Conservation (phyloP, 2,329 filamentous ascomycete species). For the Fulvia fulva region DNA sequence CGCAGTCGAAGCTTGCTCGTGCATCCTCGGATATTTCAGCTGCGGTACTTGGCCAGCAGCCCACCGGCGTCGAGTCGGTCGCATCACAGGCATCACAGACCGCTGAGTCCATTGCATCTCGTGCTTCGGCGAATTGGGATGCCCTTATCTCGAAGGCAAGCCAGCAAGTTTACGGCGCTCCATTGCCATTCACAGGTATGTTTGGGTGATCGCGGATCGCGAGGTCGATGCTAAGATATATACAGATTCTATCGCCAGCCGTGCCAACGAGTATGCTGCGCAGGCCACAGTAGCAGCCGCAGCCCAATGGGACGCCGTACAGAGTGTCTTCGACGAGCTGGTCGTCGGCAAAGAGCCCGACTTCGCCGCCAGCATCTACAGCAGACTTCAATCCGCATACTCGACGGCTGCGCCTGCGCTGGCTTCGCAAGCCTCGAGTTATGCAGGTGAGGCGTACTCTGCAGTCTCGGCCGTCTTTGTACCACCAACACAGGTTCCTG, state of each 20-base stretch:
- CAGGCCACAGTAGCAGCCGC: constrained; percentile 61
- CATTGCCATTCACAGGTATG: constrained; percentile 45
- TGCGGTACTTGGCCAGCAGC: constrained; percentile 45
- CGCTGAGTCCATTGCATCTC: constrained; percentile 43
- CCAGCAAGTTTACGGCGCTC: constrained; percentile 65
- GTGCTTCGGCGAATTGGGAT: constrained; percentile 62
- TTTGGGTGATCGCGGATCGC: too few species aligned
- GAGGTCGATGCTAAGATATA: not conserved
- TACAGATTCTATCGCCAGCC: constrained; percentile 42
- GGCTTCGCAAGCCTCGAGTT: constrained; percentile 51
- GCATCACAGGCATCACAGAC: not conserved
- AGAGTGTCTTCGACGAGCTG: constrained; percentile 70
- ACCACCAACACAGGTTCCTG: constrained; percentile 55
- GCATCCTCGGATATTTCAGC: constrained; percentile 46
- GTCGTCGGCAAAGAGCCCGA: constrained; percentile 72
- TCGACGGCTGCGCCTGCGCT: constrained; percentile 60
- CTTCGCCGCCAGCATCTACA: constrained; percentile 77
- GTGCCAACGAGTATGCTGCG: constrained; percentile 56
- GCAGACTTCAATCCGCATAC: constrained; percentile 67
- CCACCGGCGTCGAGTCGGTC: constrained; percentile 47
- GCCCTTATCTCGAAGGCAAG: constrained; percentile 61
- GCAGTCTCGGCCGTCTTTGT: constrained; percentile 51
- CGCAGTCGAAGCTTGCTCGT: constrained; percentile 43
- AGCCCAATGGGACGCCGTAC: constrained; percentile 66
- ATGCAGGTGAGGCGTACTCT: constrained; percentile 47